phyloP scores from a whole-genome alignment of 345 rosid genomes.

The Euphorbia lathyris region DNA sequence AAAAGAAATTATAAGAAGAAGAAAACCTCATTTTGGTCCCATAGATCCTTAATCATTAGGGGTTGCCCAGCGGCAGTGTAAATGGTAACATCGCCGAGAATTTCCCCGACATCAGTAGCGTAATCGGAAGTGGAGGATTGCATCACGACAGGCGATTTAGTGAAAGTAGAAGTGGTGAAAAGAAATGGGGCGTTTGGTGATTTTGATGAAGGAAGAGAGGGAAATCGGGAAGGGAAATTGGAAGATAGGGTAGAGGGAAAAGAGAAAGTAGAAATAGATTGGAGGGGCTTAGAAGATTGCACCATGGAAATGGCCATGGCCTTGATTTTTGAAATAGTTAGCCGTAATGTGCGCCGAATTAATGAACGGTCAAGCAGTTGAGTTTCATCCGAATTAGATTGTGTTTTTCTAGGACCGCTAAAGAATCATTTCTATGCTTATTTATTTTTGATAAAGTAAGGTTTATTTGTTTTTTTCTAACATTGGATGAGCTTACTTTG shows the following conservation, averaged over 20 bases:
- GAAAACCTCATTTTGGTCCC: slow-evolving; percentile 78
- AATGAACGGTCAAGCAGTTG: no score
- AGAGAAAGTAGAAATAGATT: slow-evolving; percentile 5
- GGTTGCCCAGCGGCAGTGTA: slow-evolving; percentile 63
- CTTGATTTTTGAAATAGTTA: neutral
- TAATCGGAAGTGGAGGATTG: slow-evolving; percentile 42
- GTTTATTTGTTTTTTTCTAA: no score
- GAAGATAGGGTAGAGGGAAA: slow-evolving; percentile 16
- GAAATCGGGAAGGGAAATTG: slow-evolving; percentile 10
- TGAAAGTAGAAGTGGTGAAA: neutral
- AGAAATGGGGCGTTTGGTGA: neutral
- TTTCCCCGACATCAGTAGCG: slow-evolving; percentile 34
- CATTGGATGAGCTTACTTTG: no score
- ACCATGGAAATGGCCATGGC: slow-evolving; percentile 21
- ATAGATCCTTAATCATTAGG: slow-evolving; percentile 64
- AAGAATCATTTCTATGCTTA: no score
- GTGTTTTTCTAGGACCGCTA: no score
- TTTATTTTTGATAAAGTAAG: no score
- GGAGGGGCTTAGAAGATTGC: slow-evolving; percentile 25
- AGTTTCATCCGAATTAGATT: no score
- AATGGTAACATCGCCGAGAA: slow-evolving; percentile 57
- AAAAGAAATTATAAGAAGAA: neutral
- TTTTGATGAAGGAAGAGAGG: neutral
- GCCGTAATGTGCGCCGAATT: no score
- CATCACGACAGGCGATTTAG: slow-evolving; percentile 17